A percentile compares a stretch with the other conserved stretches of the same genome.
Evolutionary conservation across 495 filamentous ascomycete species (phyloP).

Genomic region (Venustampulla echinocandica): DNA sequence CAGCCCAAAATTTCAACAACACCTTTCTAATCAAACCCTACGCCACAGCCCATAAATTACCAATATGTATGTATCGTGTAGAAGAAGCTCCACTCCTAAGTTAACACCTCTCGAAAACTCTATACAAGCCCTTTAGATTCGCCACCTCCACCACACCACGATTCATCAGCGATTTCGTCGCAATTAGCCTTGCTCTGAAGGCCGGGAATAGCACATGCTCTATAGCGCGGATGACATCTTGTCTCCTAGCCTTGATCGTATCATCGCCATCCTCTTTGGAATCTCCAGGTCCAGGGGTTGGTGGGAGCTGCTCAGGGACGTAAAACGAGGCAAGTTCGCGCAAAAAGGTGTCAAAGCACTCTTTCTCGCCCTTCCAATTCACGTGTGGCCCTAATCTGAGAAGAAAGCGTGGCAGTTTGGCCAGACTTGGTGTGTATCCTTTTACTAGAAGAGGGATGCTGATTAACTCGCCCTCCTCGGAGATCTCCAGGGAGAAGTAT

Average conservation of each 20-base stretch:
- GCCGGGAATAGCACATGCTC: constrained; percentile 75
- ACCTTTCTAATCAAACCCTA: not conserved
- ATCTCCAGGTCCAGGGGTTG: constrained; percentile 31
- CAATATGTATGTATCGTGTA: not conserved
- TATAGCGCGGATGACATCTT: constrained; percentile 50
- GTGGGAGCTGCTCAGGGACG: constrained; percentile 74
- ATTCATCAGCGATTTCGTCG: constrained; percentile 67
- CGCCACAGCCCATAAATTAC: not conserved
- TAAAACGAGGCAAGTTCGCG: constrained; percentile 87
- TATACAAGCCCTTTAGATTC: constrained; percentile 87
- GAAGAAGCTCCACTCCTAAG: not conserved
- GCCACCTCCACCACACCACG: constrained; percentile 78
- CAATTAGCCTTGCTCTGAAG: constrained; percentile 73
- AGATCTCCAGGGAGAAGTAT: constrained; percentile 86
- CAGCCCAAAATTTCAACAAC: too few relatives aligned
- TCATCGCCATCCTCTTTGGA: constrained; percentile 34
- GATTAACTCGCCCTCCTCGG: constrained; percentile 63
- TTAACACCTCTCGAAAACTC: constrained; percentile 94
- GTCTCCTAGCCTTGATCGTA: constrained; percentile 47
- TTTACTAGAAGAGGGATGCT: constrained; percentile 79
- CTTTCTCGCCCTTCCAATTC: constrained; percentile 74
- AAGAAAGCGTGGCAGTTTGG: constrained; percentile 83
- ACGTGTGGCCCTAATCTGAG: constrained; percentile 83
- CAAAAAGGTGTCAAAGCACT: constrained; percentile 80
- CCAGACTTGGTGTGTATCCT: constrained; percentile 76